phyloP scores from a whole-genome alignment of 257 asterid genomes.

The Solanum virginianum region DNA sequence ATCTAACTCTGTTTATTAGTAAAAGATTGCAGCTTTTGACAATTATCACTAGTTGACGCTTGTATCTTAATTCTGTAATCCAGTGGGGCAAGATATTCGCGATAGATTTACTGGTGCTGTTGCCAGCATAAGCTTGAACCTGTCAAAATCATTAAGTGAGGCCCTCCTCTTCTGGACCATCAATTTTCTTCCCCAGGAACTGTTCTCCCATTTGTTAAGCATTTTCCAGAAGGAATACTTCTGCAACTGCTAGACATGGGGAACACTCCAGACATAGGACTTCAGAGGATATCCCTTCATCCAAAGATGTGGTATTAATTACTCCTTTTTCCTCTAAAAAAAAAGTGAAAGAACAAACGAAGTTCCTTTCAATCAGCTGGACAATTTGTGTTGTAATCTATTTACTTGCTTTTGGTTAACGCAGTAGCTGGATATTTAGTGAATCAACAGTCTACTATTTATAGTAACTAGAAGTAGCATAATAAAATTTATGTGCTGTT shows the following conservation, averaged over 20 bases:
- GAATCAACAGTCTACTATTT: not conserved
- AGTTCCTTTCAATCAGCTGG: not conserved
- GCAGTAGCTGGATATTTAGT: not conserved
- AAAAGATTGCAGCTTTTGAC: not conserved
- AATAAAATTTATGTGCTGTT: not conserved
- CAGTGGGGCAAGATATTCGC: conserved; percentile 15
- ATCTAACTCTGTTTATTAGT: not conserved
- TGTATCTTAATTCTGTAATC: not conserved
- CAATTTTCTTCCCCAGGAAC: too few species aligned
- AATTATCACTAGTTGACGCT: not conserved
- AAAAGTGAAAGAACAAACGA: not conserved
- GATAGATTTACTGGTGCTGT: conserved; percentile 18
- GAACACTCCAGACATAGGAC: conserved; percentile 17
- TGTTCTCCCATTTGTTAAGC: too few species aligned
- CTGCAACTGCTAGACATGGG: conserved; percentile 6
- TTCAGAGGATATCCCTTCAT: conserved; percentile 18
- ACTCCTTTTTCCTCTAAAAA: not conserved
- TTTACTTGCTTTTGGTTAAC: not conserved
- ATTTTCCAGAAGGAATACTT: conserved; percentile 13
- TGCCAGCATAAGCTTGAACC: too few species aligned
- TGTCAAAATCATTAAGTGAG: too few species aligned
- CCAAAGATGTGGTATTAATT: conserved; percentile 17
- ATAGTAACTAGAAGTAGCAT: not conserved
- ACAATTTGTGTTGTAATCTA: not conserved
- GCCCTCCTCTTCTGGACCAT: too few species aligned